phyloP scores from a whole-genome alignment of 345 rosid genomes.

The Reutealis trisperma region DNA sequence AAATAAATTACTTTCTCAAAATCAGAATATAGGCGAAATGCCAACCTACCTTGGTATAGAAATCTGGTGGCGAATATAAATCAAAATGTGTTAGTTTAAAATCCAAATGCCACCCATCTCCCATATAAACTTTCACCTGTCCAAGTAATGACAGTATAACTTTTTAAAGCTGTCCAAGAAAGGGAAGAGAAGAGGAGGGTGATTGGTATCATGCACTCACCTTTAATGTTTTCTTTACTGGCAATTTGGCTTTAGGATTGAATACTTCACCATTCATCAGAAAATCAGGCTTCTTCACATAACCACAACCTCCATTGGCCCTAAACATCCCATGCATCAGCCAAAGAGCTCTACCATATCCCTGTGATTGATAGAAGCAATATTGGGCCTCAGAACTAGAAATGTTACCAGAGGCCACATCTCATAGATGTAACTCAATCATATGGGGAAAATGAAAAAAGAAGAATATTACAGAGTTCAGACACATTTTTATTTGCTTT shows the following conservation, averaged over 20 bases:
- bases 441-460: background rate
- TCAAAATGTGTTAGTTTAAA: conserved; percentile 29
- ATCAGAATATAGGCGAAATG: too few species aligned
- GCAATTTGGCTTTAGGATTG: conserved; percentile 22
- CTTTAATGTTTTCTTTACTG: conserved; percentile 27
- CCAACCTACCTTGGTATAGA: conserved; percentile 29
- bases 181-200: background rate
- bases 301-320: conserved; percentile 37
- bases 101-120: conserved; percentile 35
- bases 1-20: background rate
- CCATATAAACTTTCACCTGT: conserved; percentile 36
- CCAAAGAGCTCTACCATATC: conserved; percentile 37
- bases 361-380: background rate
- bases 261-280: conserved; percentile 27
- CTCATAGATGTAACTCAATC: background rate
- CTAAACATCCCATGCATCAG: conserved; percentile 39
- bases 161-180: background rate
- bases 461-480: background rate
- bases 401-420: background rate
- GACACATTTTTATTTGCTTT: background rate
- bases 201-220: background rate
- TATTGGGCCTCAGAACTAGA: conserved; percentile 4
- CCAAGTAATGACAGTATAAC: background rate
- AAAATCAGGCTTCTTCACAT: conserved; percentile 31
- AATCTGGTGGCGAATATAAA: conserved; percentile 31